A percentile compares a stretch with the other conserved stretches of the same genome.
Evolutionary conservation across 148 eudicot species (phyloP).

Genomic region (Chenopodium quinoa): DNA sequence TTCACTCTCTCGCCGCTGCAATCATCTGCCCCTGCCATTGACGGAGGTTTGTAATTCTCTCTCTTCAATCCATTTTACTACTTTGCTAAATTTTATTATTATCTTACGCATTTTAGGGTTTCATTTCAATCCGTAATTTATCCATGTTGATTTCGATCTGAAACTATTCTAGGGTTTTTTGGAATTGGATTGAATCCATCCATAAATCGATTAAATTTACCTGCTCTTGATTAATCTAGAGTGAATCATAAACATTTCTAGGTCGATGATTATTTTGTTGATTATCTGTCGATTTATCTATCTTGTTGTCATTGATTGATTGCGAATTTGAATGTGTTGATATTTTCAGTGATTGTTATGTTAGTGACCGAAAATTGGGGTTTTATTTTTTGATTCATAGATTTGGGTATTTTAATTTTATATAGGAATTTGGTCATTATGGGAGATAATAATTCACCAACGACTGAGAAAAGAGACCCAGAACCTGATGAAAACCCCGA

Average conservation of each 20-base stretch:
- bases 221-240: too few relatives aligned
- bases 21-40: too few relatives aligned
- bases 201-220: not conserved
- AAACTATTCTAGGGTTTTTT: too few relatives aligned
- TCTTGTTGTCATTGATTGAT: constrained; percentile 1
- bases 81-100: too few relatives aligned
- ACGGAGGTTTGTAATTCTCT: too few relatives aligned
- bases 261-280: not conserved
- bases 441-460: constrained; percentile 39
- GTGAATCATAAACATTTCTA: not conserved
- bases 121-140: too few relatives aligned
- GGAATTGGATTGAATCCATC: not conserved
- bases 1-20: too few relatives aligned
- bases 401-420: constrained; percentile 5
- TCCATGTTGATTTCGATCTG: too few relatives aligned
- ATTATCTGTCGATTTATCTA: too few relatives aligned
- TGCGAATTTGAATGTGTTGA: not conserved
- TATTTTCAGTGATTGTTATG: not conserved
- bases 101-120: too few relatives aligned
- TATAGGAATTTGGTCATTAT: constrained; percentile 18
- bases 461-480: constrained; percentile 27
- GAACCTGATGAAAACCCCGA: constrained; percentile 33
- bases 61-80: too few relatives aligned
- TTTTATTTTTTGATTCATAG: not conserved
- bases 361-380: not conserved